Evolutionary conservation across 108 stramenopile genomes (phyloP).

Genomic region (Nitzschia palea): DNA sequence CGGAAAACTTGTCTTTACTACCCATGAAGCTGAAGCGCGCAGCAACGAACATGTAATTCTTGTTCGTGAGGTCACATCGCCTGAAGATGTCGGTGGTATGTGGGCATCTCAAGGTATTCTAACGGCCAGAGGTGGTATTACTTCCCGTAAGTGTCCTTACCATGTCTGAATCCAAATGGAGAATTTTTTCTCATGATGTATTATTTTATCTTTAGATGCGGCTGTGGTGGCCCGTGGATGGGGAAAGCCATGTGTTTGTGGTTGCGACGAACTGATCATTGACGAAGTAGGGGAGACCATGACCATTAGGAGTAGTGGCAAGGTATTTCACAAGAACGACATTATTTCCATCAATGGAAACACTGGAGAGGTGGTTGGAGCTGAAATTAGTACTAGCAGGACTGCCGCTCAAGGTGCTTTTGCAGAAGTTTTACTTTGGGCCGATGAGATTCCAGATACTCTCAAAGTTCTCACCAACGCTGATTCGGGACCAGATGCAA

Average conservation of each 20-base stretch:
- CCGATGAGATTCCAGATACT: constrained; percentile 54
- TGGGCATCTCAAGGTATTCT: constrained; percentile 80
- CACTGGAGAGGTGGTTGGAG: constrained; percentile 77
- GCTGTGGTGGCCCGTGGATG: constrained; percentile 90
- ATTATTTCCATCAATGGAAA: constrained; percentile 76
- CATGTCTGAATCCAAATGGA: neutral
- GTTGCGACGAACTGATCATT: constrained; percentile 68
- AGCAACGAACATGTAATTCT: constrained; percentile 69
- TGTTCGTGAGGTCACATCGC: constrained; percentile 75
- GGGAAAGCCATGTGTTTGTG: constrained; percentile 91
- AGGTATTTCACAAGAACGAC: constrained; percentile 71
- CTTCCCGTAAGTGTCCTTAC: constrained; percentile 36
- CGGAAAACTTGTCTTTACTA: constrained; percentile 79
- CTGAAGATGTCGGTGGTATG: constrained; percentile 88
- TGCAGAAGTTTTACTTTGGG: constrained; percentile 61
- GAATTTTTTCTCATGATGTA: neutral
- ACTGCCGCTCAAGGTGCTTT: constrained; percentile 50
- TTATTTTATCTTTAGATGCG: constrained; percentile 37
- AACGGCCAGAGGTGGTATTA: constrained; percentile 85
- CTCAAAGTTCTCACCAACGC: constrained; percentile 82
- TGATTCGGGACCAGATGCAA: constrained; percentile 79
- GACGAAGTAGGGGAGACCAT: constrained; percentile 56
- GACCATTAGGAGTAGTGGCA: constrained; percentile 48
- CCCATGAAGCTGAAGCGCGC: constrained; percentile 70
- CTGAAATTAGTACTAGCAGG: constrained; percentile 42